Evolutionary conservation across 306 rosid species (phyloP).

Genomic region (Cicer pinnatifidum): DNA sequence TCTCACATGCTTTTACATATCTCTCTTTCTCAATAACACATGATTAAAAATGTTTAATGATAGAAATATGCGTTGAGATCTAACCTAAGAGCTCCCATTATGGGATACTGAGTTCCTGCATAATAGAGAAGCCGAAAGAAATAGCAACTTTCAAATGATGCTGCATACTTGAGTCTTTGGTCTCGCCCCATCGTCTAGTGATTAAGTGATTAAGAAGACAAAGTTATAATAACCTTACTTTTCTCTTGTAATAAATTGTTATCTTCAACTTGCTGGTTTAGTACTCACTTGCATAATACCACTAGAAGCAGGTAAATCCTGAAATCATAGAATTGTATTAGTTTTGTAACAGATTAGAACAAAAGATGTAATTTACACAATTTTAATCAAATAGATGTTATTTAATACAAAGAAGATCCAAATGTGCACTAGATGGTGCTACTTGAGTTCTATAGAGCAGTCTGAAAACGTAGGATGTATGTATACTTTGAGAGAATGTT

Average conservation of each 20-base stretch:
- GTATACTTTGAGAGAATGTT: too few species aligned
- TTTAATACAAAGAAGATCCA: constrained; percentile 26
- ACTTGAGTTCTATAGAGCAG: not conserved
- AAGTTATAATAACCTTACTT: constrained; percentile 44
- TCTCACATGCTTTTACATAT: not conserved
- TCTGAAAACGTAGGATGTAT: not conserved
- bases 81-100: constrained; percentile 92
- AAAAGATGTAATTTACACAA: too few species aligned
- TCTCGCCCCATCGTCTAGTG: constrained; percentile 93
- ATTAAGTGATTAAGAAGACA: constrained; percentile 42
- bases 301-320: constrained; percentile 96
- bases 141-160: constrained; percentile 84
- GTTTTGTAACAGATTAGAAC: not conserved
- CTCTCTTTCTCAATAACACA: not conserved
- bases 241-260: constrained; percentile 24
- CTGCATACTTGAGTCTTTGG: constrained; percentile 82
- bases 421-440: constrained; percentile 18
- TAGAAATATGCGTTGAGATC: constrained; percentile 31
- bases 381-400: constrained; percentile 4
- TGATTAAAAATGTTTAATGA: constrained; percentile 13
- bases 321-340: constrained; percentile 46
- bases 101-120: constrained; percentile 95
- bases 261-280: constrained; percentile 41
- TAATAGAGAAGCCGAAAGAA: constrained; percentile 90
- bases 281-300: constrained; percentile 89